Conservation (phyloP, 2,329 filamentous ascomycete species). For the Trichophyton verrucosum region DNA sequence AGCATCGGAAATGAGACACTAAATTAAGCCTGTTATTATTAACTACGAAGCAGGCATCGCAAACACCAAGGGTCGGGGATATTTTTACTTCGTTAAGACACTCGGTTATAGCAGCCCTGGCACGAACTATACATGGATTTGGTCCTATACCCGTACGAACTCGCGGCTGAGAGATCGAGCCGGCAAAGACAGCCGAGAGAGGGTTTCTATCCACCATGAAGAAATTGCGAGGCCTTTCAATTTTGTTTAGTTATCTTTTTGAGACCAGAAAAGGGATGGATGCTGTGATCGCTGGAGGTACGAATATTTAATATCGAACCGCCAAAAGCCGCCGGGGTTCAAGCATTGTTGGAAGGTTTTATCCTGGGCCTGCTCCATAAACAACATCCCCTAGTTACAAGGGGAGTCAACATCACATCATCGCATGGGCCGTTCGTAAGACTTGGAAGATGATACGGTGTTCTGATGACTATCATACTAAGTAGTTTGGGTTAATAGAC, state of each 20-base stretch:
- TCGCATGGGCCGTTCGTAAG: not conserved
- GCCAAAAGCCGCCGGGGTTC: not conserved
- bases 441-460: not conserved
- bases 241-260: not conserved
- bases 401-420: not conserved
- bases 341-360: not conserved
- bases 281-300: not conserved
- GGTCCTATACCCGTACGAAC: not conserved
- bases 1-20: conserved; percentile 3
- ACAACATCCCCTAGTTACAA: not conserved
- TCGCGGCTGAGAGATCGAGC: not conserved
- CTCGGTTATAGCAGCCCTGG: not conserved
- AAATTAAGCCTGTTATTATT: not conserved
- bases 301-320: not conserved
- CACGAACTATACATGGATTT: conserved; percentile 2
- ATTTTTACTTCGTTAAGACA: not conserved
- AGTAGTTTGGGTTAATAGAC: not conserved
- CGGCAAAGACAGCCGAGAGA: not conserved
- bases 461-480: not conserved
- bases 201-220: not conserved
- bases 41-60: not conserved
- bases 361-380: not conserved
- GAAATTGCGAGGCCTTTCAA: not conserved
- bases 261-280: not conserved
- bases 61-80: not conserved